These are phyloP conservation scores for Botryosphaeria dothidea DNA, from an alignment of 2,329 filamentous ascomycete species.

Conservation along the genomic window DNA sequence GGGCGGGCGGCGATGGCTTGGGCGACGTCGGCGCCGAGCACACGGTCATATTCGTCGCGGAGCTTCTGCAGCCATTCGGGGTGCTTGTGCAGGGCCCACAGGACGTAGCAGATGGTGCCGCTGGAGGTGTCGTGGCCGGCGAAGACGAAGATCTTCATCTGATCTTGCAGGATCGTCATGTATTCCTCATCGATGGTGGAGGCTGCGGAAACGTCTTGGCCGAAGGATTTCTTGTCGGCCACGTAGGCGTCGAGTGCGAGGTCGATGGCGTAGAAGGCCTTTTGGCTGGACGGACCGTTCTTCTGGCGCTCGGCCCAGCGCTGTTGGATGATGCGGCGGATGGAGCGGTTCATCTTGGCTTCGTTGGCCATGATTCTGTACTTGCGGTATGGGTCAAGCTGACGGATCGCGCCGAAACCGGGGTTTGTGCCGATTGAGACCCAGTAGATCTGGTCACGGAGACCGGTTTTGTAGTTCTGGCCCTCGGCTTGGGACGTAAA, in stretches of 20 bases:
- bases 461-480: background rate
- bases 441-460: constrained; percentile 4
- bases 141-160: constrained; percentile 36
- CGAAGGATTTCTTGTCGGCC: background rate
- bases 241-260: constrained; percentile 12
- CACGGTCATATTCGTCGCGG: constrained; percentile 31
- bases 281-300: background rate
- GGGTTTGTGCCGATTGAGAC: background rate
- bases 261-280: constrained; percentile 5
- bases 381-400: background rate
- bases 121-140: constrained; percentile 38
- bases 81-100: constrained; percentile 31
- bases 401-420: background rate
- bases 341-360: background rate
- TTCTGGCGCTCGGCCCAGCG: constrained; percentile 2
- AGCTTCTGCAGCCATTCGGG: constrained; percentile 26
- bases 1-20: constrained; percentile 24
- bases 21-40: constrained; percentile 30
- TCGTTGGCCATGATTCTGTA: constrained; percentile 1
- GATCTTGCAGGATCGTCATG: constrained; percentile 18
- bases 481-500: background rate
- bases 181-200: background rate
- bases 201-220: background rate
- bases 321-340: background rate
- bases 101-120: constrained; percentile 33